These are phyloP conservation scores for Telfairia occidentalis DNA, from an alignment of 331 rosid genomes.

Conservation along the genomic window DNA sequence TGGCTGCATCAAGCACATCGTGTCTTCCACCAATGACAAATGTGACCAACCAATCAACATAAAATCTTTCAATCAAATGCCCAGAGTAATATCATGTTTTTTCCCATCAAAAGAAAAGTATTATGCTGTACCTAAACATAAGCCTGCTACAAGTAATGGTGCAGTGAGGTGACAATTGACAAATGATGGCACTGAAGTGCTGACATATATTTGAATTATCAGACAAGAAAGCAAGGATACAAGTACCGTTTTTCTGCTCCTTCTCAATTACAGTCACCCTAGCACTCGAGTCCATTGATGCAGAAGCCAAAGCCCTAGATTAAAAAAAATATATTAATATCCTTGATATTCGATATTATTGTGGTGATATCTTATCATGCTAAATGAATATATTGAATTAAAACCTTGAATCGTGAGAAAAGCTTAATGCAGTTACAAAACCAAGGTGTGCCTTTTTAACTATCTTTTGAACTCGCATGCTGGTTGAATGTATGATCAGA, in stretches of 20 bases:
- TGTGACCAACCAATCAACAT: neutral
- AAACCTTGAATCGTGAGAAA: conserved; percentile 78
- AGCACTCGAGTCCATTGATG: conserved; percentile 72
- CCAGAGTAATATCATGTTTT: too few species aligned
- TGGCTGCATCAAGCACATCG: too few species aligned
- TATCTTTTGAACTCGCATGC: conserved; percentile 40
- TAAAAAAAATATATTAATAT: conserved; percentile 11
- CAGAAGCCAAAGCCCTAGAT: conserved; percentile 67
- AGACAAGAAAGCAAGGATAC: neutral
- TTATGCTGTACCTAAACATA: neutral
- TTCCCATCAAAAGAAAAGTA: too few species aligned
- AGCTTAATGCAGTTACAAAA: conserved; percentile 68
- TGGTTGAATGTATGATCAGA: conserved; percentile 46
- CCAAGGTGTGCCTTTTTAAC: conserved; percentile 70
- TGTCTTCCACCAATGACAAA: too few species aligned
- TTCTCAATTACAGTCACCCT: conserved; percentile 55
- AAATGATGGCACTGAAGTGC: neutral
- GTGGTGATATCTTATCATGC: neutral
- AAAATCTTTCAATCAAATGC: neutral
- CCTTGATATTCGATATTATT: conserved; percentile 8
- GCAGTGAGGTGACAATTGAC: neutral
- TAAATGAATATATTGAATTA: conserved; percentile 3
- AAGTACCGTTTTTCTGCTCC: conserved; percentile 43
- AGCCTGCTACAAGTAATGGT: neutral
- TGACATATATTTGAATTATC: neutral